Evolutionary conservation across 2,329 filamentous ascomycete genomes (phyloP).

Genomic region (Talaromyces sp.): DNA sequence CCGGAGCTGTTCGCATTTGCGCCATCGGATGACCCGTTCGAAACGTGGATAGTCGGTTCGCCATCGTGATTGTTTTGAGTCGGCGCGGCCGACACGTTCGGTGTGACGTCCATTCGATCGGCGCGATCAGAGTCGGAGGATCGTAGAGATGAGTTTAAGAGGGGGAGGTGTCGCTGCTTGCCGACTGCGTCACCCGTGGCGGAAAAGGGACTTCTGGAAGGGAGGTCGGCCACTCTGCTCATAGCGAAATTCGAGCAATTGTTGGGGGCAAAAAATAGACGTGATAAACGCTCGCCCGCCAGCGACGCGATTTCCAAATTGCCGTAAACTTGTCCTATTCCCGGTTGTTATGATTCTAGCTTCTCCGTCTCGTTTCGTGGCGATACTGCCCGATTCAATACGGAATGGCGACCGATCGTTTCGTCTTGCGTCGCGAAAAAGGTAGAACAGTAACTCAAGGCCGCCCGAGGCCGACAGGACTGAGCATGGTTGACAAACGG

Average conservation of each 20-base stretch:
- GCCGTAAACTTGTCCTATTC: not conserved
- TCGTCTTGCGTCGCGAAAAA: slow-evolving; percentile 5
- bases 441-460: slow-evolving; percentile 6
- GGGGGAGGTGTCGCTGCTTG: slow-evolving; percentile 48
- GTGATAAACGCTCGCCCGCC: not conserved
- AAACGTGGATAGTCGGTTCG: slow-evolving; percentile 38
- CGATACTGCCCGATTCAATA: not conserved
- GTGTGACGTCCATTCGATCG: slow-evolving; percentile 54
- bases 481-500: slow-evolving; percentile 5
- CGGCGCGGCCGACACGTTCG: slow-evolving; percentile 43
- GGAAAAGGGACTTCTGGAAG: slow-evolving; percentile 43
- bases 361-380: not conserved
- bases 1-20: slow-evolving; percentile 19
- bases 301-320: not conserved
- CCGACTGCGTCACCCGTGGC: slow-evolving; percentile 35
- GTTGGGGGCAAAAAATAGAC: not conserved
- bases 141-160: slow-evolving; percentile 44
- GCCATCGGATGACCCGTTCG: slow-evolving; percentile 29
- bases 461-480: slow-evolving; percentile 3
- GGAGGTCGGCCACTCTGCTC: slow-evolving; percentile 37
- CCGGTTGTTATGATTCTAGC: not conserved
- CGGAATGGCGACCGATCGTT: not conserved
- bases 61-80: slow-evolving; percentile 46
- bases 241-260: slow-evolving; percentile 19
- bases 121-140: slow-evolving; percentile 40